These are phyloP conservation scores for Colletotrichum sp. DNA, from an alignment of 2,329 filamentous ascomycete genomes.

Conservation along the genomic window DNA sequence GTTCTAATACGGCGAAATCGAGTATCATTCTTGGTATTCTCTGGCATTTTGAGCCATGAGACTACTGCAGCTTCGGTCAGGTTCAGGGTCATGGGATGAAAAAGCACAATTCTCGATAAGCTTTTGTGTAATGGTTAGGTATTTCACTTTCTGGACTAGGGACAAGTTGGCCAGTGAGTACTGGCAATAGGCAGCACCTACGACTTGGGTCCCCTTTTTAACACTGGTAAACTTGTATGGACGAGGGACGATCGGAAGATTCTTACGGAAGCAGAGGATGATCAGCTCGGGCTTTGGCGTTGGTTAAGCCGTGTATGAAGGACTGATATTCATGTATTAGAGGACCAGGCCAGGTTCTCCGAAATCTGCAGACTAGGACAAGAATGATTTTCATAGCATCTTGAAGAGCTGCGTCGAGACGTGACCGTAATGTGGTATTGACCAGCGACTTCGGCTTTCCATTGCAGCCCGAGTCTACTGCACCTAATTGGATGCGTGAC, in stretches of 20 bases:
- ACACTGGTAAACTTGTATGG: neutral
- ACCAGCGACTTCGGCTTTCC: neutral
- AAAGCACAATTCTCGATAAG: slow-evolving; percentile 18
- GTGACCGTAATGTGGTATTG: neutral
- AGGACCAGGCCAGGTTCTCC: neutral
- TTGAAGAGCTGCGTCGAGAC: neutral
- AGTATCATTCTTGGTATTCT: slow-evolving; percentile 6
- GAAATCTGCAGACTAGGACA: slow-evolving; percentile 5
- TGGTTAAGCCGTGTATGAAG: slow-evolving; percentile 7
- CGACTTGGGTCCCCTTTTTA: neutral
- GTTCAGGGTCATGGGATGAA: neutral
- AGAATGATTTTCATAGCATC: neutral
- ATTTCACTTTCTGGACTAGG: slow-evolving; percentile 6
- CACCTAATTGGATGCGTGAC: neutral
- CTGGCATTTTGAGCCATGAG: neutral
- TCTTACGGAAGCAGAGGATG: neutral
- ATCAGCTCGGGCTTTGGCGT: neutral
- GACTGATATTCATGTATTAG: neutral
- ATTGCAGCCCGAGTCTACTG: neutral
- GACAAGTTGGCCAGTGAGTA: neutral
- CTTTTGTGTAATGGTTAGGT: slow-evolving; percentile 18
- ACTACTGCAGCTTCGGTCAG: neutral
- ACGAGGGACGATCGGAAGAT: neutral
- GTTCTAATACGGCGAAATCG: neutral
- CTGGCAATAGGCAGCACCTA: neutral